A percentile compares a stretch with the other conserved stretches of the same genome.
Conservation (phyloP, 805 yeast genomes). For the Ogataea pini region DNA sequence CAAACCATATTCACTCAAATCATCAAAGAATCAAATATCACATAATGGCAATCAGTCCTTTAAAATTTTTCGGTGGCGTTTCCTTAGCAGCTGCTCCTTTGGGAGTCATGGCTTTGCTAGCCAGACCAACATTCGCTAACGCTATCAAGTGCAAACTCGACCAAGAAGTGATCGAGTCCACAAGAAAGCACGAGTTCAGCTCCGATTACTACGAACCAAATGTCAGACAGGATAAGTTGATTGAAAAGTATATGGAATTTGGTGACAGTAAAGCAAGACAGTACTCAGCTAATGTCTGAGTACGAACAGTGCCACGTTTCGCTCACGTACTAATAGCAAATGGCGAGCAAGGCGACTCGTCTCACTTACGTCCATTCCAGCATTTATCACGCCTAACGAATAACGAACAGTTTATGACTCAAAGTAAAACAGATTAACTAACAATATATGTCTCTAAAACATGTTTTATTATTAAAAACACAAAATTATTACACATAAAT, state of each 20-base stretch:
- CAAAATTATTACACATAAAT: slow-evolving; percentile 4
- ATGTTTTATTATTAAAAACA: background rate
- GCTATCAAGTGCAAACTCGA: slow-evolving; percentile 36
- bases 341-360: background rate
- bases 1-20: too few relatives aligned
- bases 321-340: too few relatives aligned
- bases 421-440: too few relatives aligned
- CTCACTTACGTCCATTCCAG: too few relatives aligned
- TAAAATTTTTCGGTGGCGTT: slow-evolving; percentile 32
- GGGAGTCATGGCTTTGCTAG: slow-evolving; percentile 24
- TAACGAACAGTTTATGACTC: background rate
- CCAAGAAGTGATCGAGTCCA: slow-evolving; percentile 34
- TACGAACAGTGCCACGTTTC: too few relatives aligned
- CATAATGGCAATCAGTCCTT: slow-evolving; percentile 33
- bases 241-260: slow-evolving; percentile 27
- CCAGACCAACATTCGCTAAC: slow-evolving; percentile 39
- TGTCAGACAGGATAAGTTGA: slow-evolving; percentile 27
- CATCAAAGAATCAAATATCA: too few relatives aligned
- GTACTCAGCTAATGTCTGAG: slow-evolving; percentile 18
- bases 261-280: slow-evolving; percentile 36
- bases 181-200: slow-evolving; percentile 29
- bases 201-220: slow-evolving; percentile 29
- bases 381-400: background rate
- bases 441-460: background rate
- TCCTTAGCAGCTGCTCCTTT: slow-evolving; percentile 34